These are phyloP conservation scores for Meira miltonrushii DNA, from an alignment of 1,284 basidiomycete species.

Conservation along the genomic window DNA sequence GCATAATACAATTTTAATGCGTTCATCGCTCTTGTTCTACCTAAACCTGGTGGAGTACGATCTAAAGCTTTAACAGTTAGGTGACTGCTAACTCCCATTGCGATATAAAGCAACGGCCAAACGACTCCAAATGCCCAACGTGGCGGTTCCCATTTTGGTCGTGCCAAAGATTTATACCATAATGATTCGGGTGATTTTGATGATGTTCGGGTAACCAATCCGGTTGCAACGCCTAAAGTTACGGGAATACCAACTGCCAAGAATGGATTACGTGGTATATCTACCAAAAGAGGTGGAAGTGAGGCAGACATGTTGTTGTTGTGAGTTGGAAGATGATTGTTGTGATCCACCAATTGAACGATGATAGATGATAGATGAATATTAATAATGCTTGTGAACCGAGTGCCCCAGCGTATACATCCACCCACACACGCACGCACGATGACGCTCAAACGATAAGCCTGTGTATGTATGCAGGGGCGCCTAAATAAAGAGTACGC, in stretches of 20 bases:
- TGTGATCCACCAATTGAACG: too few relatives aligned
- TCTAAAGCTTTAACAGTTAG: conserved; percentile 53
- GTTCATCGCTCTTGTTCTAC: conserved; percentile 56
- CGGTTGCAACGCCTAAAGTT: conserved; percentile 16
- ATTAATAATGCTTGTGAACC: too few relatives aligned
- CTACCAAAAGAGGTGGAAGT: conserved; percentile 13
- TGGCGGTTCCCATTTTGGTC: conserved; percentile 38
- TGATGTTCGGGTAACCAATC: conserved; percentile 21
- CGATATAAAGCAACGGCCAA: conserved; percentile 60
- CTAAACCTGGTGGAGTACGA: conserved; percentile 39
- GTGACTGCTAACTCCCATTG: conserved; percentile 70
- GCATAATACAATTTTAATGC: conserved; percentile 67
- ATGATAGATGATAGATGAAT: too few relatives aligned
- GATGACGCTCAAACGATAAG: too few relatives aligned
- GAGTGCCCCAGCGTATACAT: too few relatives aligned
- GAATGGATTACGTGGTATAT: conserved; percentile 38
- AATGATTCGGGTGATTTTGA: conserved; percentile 13
- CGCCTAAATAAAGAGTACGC: too few relatives aligned
- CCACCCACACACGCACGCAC: too few relatives aligned
- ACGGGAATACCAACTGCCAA: conserved; percentile 41
- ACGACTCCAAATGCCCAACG: conserved; percentile 52
- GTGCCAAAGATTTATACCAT: conserved; percentile 18
- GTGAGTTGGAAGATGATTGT: too few relatives aligned
- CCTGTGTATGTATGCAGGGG: too few relatives aligned
- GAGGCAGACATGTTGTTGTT: neutral